A percentile compares a stretch with the other conserved stretches of the same genome.
phyloP scores from a whole-genome alignment of 805 yeast species.

The Komagataella kurtzmanii region DNA sequence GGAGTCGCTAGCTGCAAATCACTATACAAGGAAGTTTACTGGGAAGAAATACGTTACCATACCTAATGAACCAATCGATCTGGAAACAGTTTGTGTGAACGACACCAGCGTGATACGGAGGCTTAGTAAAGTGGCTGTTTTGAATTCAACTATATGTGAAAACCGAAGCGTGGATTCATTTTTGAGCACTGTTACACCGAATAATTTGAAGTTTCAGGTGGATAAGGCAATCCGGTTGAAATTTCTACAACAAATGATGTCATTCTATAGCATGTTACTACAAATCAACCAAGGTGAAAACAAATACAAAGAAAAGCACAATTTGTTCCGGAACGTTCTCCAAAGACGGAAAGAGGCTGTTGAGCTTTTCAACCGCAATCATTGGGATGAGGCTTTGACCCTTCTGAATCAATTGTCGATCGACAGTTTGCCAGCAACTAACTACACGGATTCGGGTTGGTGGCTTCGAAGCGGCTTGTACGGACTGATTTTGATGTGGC shows the following conservation, averaged over 20 bases:
- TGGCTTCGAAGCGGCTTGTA: not conserved
- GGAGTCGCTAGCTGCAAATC: slow-evolving; percentile 6
- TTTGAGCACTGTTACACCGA: not conserved
- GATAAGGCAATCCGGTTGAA: not conserved
- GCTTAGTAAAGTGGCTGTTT: not conserved
- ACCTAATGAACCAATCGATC: not conserved
- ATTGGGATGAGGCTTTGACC: not conserved
- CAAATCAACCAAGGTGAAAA: not conserved
- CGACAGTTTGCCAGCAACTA: not conserved
- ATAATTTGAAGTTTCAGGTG: not conserved
- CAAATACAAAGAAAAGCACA: not conserved
- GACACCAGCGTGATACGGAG: not conserved
- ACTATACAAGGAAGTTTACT: not conserved
- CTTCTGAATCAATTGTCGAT: not conserved
- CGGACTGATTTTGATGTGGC: not conserved
- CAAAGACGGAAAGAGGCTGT: not conserved
- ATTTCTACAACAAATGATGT: not conserved
- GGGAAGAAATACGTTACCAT: not conserved
- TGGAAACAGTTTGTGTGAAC: not conserved
- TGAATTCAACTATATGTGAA: not conserved
- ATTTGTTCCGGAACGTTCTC: not conserved
- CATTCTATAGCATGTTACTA: not conserved
- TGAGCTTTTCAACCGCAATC: not conserved
- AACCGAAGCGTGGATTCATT: not conserved
- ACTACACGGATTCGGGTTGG: not conserved